Evolutionary conservation across 2,329 filamentous ascomycete genomes (phyloP).

Genomic region (Tolypocladium inflatum): DNA sequence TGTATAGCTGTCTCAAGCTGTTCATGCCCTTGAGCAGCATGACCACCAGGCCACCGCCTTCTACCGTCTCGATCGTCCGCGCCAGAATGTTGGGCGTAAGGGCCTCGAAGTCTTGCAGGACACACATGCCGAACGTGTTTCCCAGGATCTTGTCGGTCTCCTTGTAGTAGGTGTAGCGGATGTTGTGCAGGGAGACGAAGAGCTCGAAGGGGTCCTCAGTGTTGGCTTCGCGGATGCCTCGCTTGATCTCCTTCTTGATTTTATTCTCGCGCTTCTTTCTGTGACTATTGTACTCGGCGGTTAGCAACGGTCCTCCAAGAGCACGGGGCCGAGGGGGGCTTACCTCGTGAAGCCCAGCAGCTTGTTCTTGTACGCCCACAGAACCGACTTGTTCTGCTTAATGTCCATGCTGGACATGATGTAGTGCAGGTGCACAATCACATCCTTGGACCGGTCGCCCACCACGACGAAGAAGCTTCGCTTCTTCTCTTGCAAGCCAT

Average conservation of each 20-base stretch:
- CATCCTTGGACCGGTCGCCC: conserved; percentile 85
- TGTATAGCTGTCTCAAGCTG: conserved; percentile 95
- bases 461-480: conserved; percentile 96
- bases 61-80: conserved; percentile 92
- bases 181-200: conserved; percentile 92
- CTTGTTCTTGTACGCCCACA: conserved; percentile 99
- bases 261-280: conserved; percentile 97
- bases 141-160: conserved; percentile 98
- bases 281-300: conserved; percentile 44
- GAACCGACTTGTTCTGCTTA: conserved; percentile 81
- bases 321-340: neutral
- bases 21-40: conserved; percentile 92
- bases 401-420: conserved; percentile 86
- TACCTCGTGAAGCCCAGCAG: conserved; percentile 81
- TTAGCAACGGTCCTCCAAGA: neutral
- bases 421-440: conserved; percentile 87
- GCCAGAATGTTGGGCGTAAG: conserved; percentile 95
- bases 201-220: conserved; percentile 93
- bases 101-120: conserved; percentile 95
- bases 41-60: conserved; percentile 87
- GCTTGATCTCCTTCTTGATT: conserved; percentile 97
- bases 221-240: conserved; percentile 86
- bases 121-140: conserved; percentile 98
- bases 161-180: conserved; percentile 99
- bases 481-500: conserved; percentile 92